Evolutionary conservation across 148 eudicot genomes (phyloP).

Genomic region (Talinum fruticosum): DNA sequence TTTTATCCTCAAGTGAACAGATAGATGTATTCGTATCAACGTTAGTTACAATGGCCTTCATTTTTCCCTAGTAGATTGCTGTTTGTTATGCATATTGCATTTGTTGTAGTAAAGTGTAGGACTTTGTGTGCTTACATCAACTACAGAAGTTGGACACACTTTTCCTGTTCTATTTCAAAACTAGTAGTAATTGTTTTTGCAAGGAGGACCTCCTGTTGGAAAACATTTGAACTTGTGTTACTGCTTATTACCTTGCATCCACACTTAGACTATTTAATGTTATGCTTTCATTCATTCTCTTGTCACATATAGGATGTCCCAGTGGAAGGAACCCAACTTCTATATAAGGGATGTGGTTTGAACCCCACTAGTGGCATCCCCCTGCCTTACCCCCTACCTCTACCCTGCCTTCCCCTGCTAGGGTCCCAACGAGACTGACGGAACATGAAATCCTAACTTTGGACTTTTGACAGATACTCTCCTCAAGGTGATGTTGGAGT

Average conservation of each 20-base stretch:
- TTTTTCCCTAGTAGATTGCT: background rate
- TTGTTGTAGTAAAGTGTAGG: background rate
- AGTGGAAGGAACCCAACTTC: background rate
- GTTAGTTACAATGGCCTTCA: background rate
- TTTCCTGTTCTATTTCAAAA: background rate
- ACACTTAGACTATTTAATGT: background rate
- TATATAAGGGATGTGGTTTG: background rate
- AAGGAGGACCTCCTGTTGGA: background rate
- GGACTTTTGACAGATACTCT: slow-evolving; percentile 58
- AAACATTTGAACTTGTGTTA: background rate
- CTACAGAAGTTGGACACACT: background rate
- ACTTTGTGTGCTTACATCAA: background rate
- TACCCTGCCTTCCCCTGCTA: background rate
- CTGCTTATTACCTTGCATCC: background rate
- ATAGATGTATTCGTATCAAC: background rate
- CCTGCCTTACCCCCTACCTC: background rate
- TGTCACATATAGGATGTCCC: background rate
- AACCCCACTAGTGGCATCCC: background rate
- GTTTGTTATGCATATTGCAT: background rate
- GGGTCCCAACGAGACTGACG: too few species aligned
- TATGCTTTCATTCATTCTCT: background rate
- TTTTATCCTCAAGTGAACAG: background rate
- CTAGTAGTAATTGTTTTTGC: background rate
- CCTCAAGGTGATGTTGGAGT: slow-evolving; percentile 69
- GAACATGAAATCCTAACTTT: background rate